Evolutionary conservation across 495 filamentous ascomycete species (phyloP).

Genomic region (Daldinia bambusicola): DNA sequence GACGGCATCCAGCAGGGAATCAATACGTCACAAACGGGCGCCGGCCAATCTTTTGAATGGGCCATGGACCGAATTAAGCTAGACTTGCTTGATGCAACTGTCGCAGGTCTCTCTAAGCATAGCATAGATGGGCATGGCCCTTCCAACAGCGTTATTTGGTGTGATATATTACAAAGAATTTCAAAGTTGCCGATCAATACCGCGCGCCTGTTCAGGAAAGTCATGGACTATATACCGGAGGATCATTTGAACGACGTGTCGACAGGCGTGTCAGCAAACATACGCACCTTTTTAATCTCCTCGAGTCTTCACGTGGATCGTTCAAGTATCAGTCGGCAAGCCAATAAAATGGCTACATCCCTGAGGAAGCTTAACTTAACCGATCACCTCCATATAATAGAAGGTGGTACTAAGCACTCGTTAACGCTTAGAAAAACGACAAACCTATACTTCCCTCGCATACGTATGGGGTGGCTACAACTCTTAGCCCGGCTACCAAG

Average conservation of each 20-base stretch:
- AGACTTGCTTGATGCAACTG: conserved; percentile 36
- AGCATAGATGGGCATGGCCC: neutral
- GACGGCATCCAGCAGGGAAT: conserved; percentile 33
- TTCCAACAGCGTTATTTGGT: conserved; percentile 34
- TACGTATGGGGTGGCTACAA: conserved; percentile 42
- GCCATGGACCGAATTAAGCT: conserved; percentile 21
- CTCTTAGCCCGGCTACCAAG: conserved; percentile 41
- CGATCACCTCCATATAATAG: conserved; percentile 30
- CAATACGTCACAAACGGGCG: neutral
- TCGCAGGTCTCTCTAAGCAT: conserved; percentile 29
- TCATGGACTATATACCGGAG: conserved; percentile 40
- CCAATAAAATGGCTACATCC: conserved; percentile 36
- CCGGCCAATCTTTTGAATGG: neutral
- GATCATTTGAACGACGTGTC: conserved; percentile 19
- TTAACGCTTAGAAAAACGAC: conserved; percentile 18
- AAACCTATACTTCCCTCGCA: conserved; percentile 13
- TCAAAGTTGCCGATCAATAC: conserved; percentile 38
- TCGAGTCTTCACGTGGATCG: neutral
- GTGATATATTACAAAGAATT: conserved; percentile 30
- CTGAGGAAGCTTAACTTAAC: conserved; percentile 28
- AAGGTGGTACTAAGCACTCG: conserved; percentile 28
- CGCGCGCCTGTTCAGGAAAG: conserved; percentile 24
- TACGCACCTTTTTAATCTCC: conserved; percentile 26
- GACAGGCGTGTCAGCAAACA: conserved; percentile 25
- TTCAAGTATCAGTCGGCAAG: conserved; percentile 29